Conservation (phyloP, 495 filamentous ascomycete species). For the Penicillium soppii region DNA sequence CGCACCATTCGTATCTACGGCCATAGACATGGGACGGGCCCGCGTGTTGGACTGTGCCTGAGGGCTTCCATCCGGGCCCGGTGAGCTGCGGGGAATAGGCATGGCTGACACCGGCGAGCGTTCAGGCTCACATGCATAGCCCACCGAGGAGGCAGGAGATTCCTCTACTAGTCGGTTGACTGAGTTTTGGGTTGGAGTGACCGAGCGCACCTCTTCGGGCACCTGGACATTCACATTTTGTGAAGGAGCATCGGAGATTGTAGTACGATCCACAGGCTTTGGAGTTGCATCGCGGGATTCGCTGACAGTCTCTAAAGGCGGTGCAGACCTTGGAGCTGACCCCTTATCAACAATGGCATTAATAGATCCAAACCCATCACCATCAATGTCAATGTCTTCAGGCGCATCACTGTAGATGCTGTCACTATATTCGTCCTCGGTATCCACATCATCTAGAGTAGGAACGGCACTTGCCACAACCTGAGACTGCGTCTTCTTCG, state of each 20-base stretch:
- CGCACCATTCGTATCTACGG: constrained; percentile 10
- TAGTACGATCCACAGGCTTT: constrained; percentile 9
- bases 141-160: constrained; percentile 18
- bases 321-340: constrained; percentile 18
- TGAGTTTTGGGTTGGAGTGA: constrained; percentile 20
- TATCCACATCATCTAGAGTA: constrained; percentile 27
- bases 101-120: constrained; percentile 19
- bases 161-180: constrained; percentile 14
- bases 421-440: constrained; percentile 52
- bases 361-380: constrained; percentile 77
- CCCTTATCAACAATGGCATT: constrained; percentile 76
- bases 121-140: constrained; percentile 17
- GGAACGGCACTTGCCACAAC: constrained; percentile 12
- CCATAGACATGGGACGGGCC: constrained; percentile 24
- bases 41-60: constrained; percentile 14
- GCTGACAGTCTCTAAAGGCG: constrained; percentile 1
- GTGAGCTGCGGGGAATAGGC: constrained; percentile 2
- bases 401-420: constrained; percentile 89
- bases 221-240: constrained; percentile 14
- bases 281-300: constrained; percentile 26
- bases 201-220: constrained; percentile 22
- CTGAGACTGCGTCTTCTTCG: constrained; percentile 7
- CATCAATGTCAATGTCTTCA: constrained; percentile 73
- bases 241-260: constrained; percentile 12
- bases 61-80: constrained; percentile 5